A percentile compares a stretch with the other conserved stretches of the same genome.
These are phyloP conservation scores for Wallacemonas sp. DNA, from an alignment of 208 protist genomes.

Conservation along the genomic window DNA sequence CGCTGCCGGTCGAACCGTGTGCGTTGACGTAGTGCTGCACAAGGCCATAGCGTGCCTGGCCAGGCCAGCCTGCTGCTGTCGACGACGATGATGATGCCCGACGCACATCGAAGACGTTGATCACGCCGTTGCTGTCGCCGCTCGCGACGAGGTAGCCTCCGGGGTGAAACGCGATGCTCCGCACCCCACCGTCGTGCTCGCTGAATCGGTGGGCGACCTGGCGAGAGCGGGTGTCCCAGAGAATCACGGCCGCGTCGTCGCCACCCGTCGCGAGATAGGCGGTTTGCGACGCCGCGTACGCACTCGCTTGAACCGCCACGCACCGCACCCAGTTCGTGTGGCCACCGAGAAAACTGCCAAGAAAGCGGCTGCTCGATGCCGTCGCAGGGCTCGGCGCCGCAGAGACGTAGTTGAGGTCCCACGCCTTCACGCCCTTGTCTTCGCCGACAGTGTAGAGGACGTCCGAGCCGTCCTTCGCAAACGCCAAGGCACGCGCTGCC, in stretches of 20 bases:
- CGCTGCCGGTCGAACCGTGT: conserved; percentile 50
- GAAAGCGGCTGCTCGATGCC: conserved; percentile 40
- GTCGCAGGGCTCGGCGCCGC: conserved; percentile 4
- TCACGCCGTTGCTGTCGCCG: conserved; percentile 53
- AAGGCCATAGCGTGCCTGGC: conserved; percentile 34
- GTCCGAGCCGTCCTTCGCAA: conserved; percentile 61
- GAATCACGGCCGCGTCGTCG: conserved; percentile 73
- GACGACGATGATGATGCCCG: conserved; percentile 12
- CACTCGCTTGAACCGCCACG: conserved; percentile 49
- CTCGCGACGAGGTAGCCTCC: conserved; percentile 80
- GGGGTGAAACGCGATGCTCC: conserved; percentile 78
- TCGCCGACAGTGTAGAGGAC: conserved; percentile 78
- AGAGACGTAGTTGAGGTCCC: conserved; percentile 57
- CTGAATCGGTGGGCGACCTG: conserved; percentile 60
- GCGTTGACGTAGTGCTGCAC: conserved; percentile 83
- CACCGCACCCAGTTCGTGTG: conserved; percentile 90
- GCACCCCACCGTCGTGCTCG: conserved; percentile 60
- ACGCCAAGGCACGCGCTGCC: conserved; percentile 62
- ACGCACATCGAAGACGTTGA: conserved; percentile 92
- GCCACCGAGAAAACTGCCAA: conserved; percentile 45
- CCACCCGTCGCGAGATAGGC: conserved; percentile 77
- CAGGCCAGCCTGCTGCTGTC: not conserved
- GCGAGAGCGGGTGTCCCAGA: conserved; percentile 81
- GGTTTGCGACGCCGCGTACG: conserved; percentile 17
- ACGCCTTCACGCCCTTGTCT: conserved; percentile 87